phyloP scores from a whole-genome alignment of 2,329 filamentous ascomycete species.

The Acarospora socialis region DNA sequence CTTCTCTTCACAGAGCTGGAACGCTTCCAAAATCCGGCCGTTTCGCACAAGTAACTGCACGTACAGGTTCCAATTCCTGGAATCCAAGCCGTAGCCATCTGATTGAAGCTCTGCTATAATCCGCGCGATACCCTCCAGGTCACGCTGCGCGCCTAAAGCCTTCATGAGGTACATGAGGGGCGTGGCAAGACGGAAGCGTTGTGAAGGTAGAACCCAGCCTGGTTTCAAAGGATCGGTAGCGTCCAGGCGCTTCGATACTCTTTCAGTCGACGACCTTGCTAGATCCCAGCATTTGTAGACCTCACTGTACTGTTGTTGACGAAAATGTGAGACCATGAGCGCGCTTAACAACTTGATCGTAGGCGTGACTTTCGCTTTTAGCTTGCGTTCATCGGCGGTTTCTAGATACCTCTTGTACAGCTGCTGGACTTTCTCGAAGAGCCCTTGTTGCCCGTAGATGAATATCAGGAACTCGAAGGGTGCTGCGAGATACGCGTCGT shows the following conservation, averaged over 20 bases:
- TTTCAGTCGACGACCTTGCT: constrained; percentile 39
- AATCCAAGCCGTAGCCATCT: constrained; percentile 60
- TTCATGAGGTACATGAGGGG: constrained; percentile 39
- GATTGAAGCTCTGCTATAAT: constrained; percentile 42
- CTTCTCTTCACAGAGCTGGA: constrained; percentile 56
- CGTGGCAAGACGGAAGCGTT: constrained; percentile 34
- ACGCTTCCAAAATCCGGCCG: constrained; percentile 50
- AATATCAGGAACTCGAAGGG: constrained; percentile 44
- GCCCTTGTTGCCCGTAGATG: constrained; percentile 35
- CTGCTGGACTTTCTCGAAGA: constrained; percentile 35
- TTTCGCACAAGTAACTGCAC: constrained; percentile 52
- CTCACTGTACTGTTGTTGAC: constrained; percentile 41
- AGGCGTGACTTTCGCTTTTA: constrained; percentile 17
- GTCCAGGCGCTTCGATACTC: constrained; percentile 26
- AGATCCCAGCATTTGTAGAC: constrained; percentile 55
- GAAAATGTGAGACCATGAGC: constrained; percentile 53
- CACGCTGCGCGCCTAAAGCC: constrained; percentile 38
- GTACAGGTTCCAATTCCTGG: constrained; percentile 67
- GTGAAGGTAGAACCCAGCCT: constrained; percentile 22
- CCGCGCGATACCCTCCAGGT: constrained; percentile 36
- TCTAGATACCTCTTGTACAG: constrained; percentile 42
- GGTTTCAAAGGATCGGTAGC: constrained; percentile 10
- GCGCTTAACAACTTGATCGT: constrained; percentile 45
- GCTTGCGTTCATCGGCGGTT: constrained; percentile 24
- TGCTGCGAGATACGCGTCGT: constrained; percentile 32